Percentiles rank a stretch among this genome's conserved stretches.
Conservation (phyloP, 257 asterid genomes). For the Scutellaria galericulata region DNA sequence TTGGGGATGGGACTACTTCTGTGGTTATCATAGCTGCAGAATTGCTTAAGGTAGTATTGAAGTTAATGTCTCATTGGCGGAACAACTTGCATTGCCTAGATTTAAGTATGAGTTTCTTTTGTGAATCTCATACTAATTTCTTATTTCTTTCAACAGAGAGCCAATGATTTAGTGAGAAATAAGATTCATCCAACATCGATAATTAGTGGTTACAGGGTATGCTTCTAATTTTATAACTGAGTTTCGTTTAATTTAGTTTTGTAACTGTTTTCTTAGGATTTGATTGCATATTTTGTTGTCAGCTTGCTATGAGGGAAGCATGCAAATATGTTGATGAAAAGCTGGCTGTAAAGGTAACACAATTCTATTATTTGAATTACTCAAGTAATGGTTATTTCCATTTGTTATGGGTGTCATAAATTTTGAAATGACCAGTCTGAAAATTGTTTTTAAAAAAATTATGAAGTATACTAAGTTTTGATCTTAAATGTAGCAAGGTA, state of each 20-base stretch:
- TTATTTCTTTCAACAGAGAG: constrained; percentile 66
- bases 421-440: not conserved
- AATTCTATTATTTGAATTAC: constrained; percentile 19
- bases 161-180: constrained; percentile 93
- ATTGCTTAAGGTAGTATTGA: constrained; percentile 76
- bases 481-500: not conserved
- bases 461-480: not conserved
- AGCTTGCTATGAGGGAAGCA: constrained; percentile 99
- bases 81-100: constrained; percentile 1
- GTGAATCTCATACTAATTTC: constrained; percentile 30
- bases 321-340: constrained; percentile 96
- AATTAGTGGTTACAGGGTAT: constrained; percentile 92
- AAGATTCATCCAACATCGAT: constrained; percentile 96
- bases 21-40: constrained; percentile 97
- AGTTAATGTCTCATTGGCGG: not conserved
- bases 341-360: constrained; percentile 77
- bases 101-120: constrained; percentile 4
- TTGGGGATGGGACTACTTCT: constrained; percentile 98
- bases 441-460: no score
- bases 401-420: not conserved
- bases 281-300: constrained; percentile 39
- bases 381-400: constrained; percentile 1
- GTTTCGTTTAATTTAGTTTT: not conserved
- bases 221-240: no score
- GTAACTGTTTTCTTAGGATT: constrained; percentile 5